phyloP scores from a whole-genome alignment of 371 early-diverging fungal genomes.

The Rhizomucor pusillus region DNA sequence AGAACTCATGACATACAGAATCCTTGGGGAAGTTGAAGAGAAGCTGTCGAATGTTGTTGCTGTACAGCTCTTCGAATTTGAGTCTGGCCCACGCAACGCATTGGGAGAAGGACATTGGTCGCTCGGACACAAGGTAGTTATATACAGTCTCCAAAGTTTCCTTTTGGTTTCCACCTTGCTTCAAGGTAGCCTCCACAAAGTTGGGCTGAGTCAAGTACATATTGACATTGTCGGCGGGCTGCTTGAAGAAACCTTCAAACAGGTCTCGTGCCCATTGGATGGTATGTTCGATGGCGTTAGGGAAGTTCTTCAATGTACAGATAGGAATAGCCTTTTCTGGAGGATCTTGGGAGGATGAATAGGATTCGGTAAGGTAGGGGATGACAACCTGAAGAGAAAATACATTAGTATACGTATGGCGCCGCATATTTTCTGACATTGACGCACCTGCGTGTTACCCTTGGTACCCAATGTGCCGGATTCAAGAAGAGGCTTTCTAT shows the following conservation, averaged over 20 bases:
- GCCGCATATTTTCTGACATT: not conserved
- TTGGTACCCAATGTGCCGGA: slow-evolving; percentile 99
- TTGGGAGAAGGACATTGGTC: slow-evolving; percentile 84
- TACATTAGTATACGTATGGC: not conserved
- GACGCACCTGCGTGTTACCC: slow-evolving; percentile 93
- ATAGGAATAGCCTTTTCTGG: slow-evolving; percentile 99
- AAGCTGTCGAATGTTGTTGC: slow-evolving; percentile 91
- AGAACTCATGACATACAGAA: slow-evolving; percentile 43
- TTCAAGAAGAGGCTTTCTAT: slow-evolving; percentile 95
- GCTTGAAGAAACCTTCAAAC: slow-evolving; percentile 95
- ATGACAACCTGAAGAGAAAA: slow-evolving; percentile 66
- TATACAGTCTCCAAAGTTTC: slow-evolving; percentile 73
- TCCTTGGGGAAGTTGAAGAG: slow-evolving; percentile 96
- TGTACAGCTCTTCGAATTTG: slow-evolving; percentile 91
- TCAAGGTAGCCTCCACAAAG: slow-evolving; percentile 75
- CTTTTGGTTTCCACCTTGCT: slow-evolving; percentile 80
- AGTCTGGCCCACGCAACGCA: slow-evolving; percentile 93
- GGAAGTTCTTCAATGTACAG: slow-evolving; percentile 99
- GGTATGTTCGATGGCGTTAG: slow-evolving; percentile 99
- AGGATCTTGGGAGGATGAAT: slow-evolving; percentile 98
- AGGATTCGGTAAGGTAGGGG: slow-evolving; percentile 97
- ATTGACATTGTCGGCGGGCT: slow-evolving; percentile 93
- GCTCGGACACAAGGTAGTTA: slow-evolving; percentile 72
- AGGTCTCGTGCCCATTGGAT: slow-evolving; percentile 99
- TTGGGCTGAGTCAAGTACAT: slow-evolving; percentile 81